A percentile compares a stretch with the other conserved stretches of the same genome.
These are phyloP conservation scores for Cocos nucifera DNA, from an alignment of 176 grass and related monocot genomes.

Conservation along the genomic window DNA sequence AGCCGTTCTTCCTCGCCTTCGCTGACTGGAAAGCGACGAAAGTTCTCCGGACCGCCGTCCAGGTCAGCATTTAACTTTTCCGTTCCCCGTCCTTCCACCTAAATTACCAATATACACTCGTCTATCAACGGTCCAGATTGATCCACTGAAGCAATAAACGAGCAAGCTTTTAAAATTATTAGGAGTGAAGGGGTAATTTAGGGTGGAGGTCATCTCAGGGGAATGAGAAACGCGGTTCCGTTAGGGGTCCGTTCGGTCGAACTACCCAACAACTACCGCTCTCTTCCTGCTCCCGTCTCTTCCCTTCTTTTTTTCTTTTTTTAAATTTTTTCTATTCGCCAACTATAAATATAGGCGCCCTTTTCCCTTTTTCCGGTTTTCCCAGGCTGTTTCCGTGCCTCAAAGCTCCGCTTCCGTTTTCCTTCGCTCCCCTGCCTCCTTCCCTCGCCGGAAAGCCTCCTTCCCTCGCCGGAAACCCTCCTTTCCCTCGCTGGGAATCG, in stretches of 20 bases:
- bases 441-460: slow-evolving; percentile 2
- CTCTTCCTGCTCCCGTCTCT: slow-evolving; percentile 1
- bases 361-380: slow-evolving; percentile 29
- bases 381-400: slow-evolving; percentile 8
- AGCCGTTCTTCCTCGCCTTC: too few relatives aligned
- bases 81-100: too few relatives aligned
- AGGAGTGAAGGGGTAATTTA: neutral
- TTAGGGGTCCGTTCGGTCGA: slow-evolving; percentile 45
- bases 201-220: too few relatives aligned
- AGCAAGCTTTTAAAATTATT: neutral
- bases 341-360: neutral
- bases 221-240: slow-evolving; percentile 27
- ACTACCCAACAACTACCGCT: slow-evolving; percentile 37
- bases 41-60: too few relatives aligned
- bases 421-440: slow-evolving; percentile 1
- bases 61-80: too few relatives aligned
- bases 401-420: slow-evolving; percentile 9
- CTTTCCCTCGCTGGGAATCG: neutral
- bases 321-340: neutral
- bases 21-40: too few relatives aligned
- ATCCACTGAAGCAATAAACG: too few relatives aligned
- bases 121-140: neutral
- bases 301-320: neutral
- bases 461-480: neutral
- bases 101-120: neutral